Evolutionary conservation across 2,329 filamentous ascomycete species (phyloP).

Genomic region (Ceratocystis cubensis): DNA sequence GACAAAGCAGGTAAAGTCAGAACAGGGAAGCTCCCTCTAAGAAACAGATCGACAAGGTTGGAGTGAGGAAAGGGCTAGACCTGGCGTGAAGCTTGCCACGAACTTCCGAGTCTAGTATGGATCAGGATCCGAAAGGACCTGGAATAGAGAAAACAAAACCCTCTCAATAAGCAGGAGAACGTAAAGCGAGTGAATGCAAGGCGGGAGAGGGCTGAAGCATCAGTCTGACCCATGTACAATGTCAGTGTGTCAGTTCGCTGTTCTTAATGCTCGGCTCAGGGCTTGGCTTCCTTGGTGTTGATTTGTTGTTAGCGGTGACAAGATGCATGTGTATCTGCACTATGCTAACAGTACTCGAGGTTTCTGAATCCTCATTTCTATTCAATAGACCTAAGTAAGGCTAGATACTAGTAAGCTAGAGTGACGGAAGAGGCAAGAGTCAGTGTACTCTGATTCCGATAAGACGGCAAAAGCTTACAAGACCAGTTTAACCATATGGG

Average conservation of each 20-base stretch:
- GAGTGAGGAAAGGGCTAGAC: not conserved
- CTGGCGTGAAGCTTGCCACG: conserved; percentile 8
- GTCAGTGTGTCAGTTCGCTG: too few relatives aligned
- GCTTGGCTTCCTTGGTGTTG: not conserved
- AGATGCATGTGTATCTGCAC: not conserved
- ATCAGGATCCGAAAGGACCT: not conserved
- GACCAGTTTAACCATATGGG: not conserved
- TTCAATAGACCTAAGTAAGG: not conserved
- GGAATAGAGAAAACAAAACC: not conserved
- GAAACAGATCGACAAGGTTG: not conserved
- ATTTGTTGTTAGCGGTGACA: not conserved
- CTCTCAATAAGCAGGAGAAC: not conserved
- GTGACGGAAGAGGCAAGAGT: not conserved
- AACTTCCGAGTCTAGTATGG: conserved; percentile 9
- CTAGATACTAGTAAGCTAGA: not conserved
- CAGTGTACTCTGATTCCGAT: not conserved
- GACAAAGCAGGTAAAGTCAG: not conserved
- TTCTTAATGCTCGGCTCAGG: too few relatives aligned
- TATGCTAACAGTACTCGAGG: not conserved
- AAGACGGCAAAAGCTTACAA: conserved; percentile 8
- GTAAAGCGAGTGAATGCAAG: not conserved
- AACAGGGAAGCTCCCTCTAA: not conserved
- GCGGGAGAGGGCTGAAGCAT: not conserved
- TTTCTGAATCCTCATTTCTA: not conserved
- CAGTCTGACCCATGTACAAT: not conserved